phyloP scores from a whole-genome alignment of 768 basidiomycete genomes.

The Dictyophora rubrovolvata region DNA sequence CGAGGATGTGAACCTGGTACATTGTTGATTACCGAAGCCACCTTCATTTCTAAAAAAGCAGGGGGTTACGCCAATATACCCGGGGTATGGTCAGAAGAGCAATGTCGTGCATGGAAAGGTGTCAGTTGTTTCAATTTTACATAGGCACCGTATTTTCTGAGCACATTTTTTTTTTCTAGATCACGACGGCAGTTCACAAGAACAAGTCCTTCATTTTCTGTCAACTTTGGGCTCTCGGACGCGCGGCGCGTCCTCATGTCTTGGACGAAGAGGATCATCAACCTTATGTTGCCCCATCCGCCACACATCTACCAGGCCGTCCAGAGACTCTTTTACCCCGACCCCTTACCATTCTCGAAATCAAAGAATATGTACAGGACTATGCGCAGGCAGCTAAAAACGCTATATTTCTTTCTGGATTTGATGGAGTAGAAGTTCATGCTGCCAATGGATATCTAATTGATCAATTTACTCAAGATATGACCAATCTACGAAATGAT shows the following conservation, averaged over 20 bases:
- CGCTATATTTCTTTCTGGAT: constrained; percentile 47
- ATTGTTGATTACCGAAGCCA: constrained; percentile 26
- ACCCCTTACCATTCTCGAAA: constrained; percentile 36
- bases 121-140: constrained; percentile 19
- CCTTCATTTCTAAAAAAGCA: constrained; percentile 19
- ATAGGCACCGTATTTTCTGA: background rate
- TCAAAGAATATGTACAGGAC: constrained; percentile 37
- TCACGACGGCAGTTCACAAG: constrained; percentile 49
- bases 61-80: constrained; percentile 34
- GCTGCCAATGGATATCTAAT: constrained; percentile 35
- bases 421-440: constrained; percentile 51
- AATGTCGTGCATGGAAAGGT: constrained; percentile 46
- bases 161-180: constrained; percentile 20
- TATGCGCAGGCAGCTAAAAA: constrained; percentile 47
- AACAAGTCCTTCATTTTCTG: constrained; percentile 40
- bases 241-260: constrained; percentile 24
- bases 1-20: constrained; percentile 16
- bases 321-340: constrained; percentile 22
- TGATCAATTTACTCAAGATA: constrained; percentile 54
- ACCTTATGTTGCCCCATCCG: constrained; percentile 8
- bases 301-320: constrained; percentile 11
- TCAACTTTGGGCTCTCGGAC: constrained; percentile 52
- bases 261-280: constrained; percentile 20
- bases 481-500: constrained; percentile 50
- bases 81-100: constrained; percentile 55